phyloP scores from a whole-genome alignment of 2,329 filamentous ascomycete genomes.

The Monilinia laxa region DNA sequence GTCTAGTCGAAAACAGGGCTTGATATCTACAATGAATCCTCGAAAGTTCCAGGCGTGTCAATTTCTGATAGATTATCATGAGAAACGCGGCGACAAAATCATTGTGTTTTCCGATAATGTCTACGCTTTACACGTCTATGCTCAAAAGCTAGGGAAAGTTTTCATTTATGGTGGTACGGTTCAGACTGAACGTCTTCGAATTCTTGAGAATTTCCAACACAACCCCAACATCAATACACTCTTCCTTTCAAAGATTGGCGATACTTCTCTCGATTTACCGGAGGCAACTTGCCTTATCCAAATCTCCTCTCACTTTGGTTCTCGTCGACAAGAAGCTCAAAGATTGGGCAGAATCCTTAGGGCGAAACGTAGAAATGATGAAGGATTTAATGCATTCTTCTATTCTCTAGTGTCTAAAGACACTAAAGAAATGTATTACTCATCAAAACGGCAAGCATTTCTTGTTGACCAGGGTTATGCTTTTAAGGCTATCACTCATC shows the following conservation, averaged over 20 bases:
- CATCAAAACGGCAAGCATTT: conserved; percentile 93
- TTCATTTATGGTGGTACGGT: conserved; percentile 86
- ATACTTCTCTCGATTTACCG: conserved; percentile 94
- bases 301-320: conserved; percentile 96
- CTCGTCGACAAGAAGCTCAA: conserved; percentile 93
- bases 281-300: conserved; percentile 97
- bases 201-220: conserved; percentile 93
- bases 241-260: conserved; percentile 95
- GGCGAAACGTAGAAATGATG: conserved; percentile 93
- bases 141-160: conserved; percentile 77
- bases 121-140: conserved; percentile 84
- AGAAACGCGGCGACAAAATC: conserved; percentile 91
- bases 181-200: conserved; percentile 80
- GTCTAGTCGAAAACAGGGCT: conserved; percentile 62
- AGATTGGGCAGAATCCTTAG: conserved; percentile 88
- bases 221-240: conserved; percentile 88
- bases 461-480: conserved; percentile 97
- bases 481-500: conserved; percentile 97
- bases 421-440: conserved; percentile 97
- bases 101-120: conserved; percentile 99
- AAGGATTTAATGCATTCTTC: conserved; percentile 99
- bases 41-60: conserved; percentile 96
- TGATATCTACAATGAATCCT: conserved; percentile 96
- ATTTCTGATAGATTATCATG: conserved; percentile 97
- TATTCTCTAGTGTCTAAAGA: conserved; percentile 97